Evolutionary conservation across 352 stramenopile genomes (phyloP), one percentile per base, ranked within the genome.

Genomic region (Globisporangium polare): DNA sequence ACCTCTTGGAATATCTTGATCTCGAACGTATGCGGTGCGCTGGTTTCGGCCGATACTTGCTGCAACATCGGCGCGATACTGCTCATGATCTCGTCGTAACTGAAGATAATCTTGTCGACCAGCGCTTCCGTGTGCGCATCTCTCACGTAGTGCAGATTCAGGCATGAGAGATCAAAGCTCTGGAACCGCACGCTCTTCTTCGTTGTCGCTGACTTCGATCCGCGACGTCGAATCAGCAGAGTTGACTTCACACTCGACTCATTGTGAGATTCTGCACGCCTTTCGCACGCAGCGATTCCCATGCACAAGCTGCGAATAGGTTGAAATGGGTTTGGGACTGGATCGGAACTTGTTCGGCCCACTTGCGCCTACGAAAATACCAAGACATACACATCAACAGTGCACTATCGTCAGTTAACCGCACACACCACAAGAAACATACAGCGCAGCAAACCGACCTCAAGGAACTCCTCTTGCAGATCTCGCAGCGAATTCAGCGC

Each of bases 101-200:
- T 59, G 1, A 29, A 49, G 29, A 90, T 50, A 22, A 89, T 67
- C 10, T 69, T 57, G 43, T 88, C 77, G 13, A 89, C 74, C 61
- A 78, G 71, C 8, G 51, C 33, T 17, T 71, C 74, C 5, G 78
- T 63, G n/a, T 60, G 65, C 41, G 77, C 67, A 41, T 88, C 66
- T 9, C 77, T 69, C 26, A 81, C 68, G 42, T 90, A 89, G 26
- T 83, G 66, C 29, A 90, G 65, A 45, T 77, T 78, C 20, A 89
- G 47, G 26, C 78, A 86, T 7, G 81, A 90, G 2, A 90, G 64
- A 50, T 89, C 76, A 20, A 90, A 90, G 22, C 70, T 82, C 18
- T 71, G 81, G 37, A 90, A 90, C 0, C 76, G 70, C n/a, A 90
- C 77, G 60, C 65, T 68, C 35, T 83, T 83, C 60, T 69, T 61